Conservation (phyloP, 2,329 filamentous ascomycete genomes). For the Penicillium sp. region DNA sequence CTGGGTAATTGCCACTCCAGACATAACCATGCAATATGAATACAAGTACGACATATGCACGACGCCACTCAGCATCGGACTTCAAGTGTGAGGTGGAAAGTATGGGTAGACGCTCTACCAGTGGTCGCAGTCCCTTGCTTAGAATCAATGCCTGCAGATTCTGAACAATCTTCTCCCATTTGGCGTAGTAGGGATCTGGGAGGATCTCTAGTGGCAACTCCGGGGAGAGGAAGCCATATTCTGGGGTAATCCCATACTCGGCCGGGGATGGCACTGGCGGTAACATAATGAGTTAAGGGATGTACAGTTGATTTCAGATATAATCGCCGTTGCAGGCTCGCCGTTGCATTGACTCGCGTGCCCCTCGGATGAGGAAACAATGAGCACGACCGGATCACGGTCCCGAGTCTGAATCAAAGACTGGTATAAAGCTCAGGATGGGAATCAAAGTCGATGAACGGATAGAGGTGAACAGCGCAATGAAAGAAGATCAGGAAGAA, state of each 20-base stretch:
- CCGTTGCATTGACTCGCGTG: background rate
- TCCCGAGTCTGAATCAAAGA: background rate
- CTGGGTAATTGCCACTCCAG: slow-evolving; percentile 77
- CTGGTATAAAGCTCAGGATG: background rate
- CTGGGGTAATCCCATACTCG: slow-evolving; percentile 68
- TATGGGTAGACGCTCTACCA: slow-evolving; percentile 78
- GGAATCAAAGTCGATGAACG: background rate
- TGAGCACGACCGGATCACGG: background rate
- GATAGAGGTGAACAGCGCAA: background rate
- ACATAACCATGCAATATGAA: slow-evolving; percentile 86
- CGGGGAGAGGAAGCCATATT: slow-evolving; percentile 84
- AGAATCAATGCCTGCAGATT: slow-evolving; percentile 87
- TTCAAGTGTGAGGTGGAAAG: slow-evolving; percentile 80
- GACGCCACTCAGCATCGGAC: slow-evolving; percentile 85
- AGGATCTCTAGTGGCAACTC: slow-evolving; percentile 77
- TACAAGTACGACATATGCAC: slow-evolving; percentile 75
- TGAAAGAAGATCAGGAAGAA: background rate
- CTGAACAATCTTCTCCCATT: slow-evolving; percentile 84
- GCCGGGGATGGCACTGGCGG: slow-evolving; percentile 55
- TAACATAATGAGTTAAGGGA: slow-evolving; percentile 37
- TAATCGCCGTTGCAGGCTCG: background rate
- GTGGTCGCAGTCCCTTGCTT: slow-evolving; percentile 76
- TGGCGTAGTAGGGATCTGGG: slow-evolving; percentile 87
- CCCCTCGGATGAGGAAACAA: background rate
- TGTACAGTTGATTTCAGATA: background rate